Base-by-base conservation (phyloP, 495 filamentous ascomycete genomes). In the Delitschia confertaspora region DNA sequence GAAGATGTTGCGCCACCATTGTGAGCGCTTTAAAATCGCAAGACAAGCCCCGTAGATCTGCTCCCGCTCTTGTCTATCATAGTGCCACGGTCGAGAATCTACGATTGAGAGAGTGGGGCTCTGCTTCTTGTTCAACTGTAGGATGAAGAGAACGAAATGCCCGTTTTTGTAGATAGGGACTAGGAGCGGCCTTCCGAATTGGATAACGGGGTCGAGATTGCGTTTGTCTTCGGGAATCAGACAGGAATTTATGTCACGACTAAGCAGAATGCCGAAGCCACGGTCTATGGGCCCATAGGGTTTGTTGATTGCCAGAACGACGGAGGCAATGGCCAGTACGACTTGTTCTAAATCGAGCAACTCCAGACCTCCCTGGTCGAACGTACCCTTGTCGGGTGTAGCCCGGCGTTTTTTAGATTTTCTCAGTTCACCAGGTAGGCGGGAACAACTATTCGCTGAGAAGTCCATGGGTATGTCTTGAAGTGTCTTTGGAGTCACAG, bases 191-290 rank as follows among this genome's bases (percentile, higher is more conserved):
- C n/a, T n/a, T n/a, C n/a, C n/a, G n/a, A n/a, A n/a, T n/a, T n/a
- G n/a, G n/a, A n/a, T 11, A 9, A 3, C 14, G 4, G 31, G 17
- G 3, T 34, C 19, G 7, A 4, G n/a, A 18, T 13, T 14, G 31
- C 34, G 36, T 26, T 31, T 6, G 4, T 33, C 16, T 24, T 4
- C 27, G 17, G 18, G 13, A 8, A 5, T 13, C 4, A 22, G 29
- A 3, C 7, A 13, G 30, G 36, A 34, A 3, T 26, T 30, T 8
- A 6, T 7, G 11, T 44, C 19, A 17, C 34, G n/a, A 16, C 23
- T 18, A 11, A 47, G 34, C 26, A 27, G 18, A 24, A 39, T 38
- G 3, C n/a, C n/a, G n/a, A n/a, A n/a, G 35, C 33, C 14, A 47
- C 11, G n/a, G 43, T 25, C 43, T 31, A 47, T 8, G 33, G 27